Evolutionary conservation across 768 basidiomycete species (phyloP), one percentile per base, ranked within the genome.

Genomic region (Zangia roseola): DNA sequence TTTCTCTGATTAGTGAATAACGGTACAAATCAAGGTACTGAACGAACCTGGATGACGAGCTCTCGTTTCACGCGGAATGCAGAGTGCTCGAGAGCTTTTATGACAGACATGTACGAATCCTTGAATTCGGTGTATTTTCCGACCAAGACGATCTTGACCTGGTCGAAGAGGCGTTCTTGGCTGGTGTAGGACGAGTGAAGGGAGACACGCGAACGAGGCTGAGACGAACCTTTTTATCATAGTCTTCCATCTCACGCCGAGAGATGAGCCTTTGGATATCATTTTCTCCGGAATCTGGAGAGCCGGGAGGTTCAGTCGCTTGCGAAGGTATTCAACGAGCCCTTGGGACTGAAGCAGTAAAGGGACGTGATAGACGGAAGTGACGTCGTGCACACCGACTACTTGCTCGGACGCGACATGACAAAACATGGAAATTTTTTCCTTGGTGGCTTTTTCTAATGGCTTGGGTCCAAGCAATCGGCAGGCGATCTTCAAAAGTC

Each of bases 381-480:
- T 84, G 40, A 98, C 91, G 64, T 97, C 93, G 65, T 98, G 95
- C 7, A 98, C 89, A 46, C 94, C 95, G 43, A 99, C 78, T 34
- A 98, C 95, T 60, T 91, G 89, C 59, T 91, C 85, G 4, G 86
- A 75, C 4, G 83, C 74, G 58, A 99, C 95, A 61, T 99, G 95
- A 70, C 95, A 97, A 78, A 98, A 98, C 94, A 98, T 97, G 53
- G 92, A 93, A 35, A 99, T 95, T 69, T 99, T 99, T 62, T 86
- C 80, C 71, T 94, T 95, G 30, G 94, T 95, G 0, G 88, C 79
- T 14, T 81, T 77, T 45, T 86, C 81, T n/a, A 99, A 76, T 0
- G 89, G 86, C 53, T 88, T 79, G 17, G 88, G 84, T 51, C 88
- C 84, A 44, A 90, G 73, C 26, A 93, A 73, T 34, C 95, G 86